Evolutionary conservation across 2,329 filamentous ascomycete genomes (phyloP), one percentile per base, ranked within the genome.

Genomic region (Fusarium succisae): DNA sequence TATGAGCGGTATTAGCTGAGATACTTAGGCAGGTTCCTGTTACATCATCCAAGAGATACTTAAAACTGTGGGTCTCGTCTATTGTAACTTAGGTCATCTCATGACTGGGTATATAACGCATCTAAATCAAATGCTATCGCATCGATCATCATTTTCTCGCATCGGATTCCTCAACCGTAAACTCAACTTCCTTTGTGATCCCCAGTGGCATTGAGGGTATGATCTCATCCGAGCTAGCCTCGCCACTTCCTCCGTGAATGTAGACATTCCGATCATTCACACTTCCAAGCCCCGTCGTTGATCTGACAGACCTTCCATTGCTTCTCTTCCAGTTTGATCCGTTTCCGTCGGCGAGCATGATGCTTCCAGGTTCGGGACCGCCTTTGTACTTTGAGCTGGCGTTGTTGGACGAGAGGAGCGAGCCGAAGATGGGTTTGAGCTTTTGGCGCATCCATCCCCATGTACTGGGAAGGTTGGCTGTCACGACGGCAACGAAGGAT

Each of bases 401-500:
- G 12, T 69, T 64, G 50, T 73, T 74, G 12, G 77, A 77, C 1
- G 76, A 80, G 6, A 74, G 53, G 2, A 80, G 59, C 1, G 78
- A 79, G 1, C 76, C 74, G 14, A 80, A 71, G 15, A 77, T 57
- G 0, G 75, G 77, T 38, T 66, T 78, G 3, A 79, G 68, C 20
- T 77, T 76, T n/a, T 71, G 66, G 63, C 82, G 73, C 13, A 75
- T 62, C 56, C 64, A 75, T 35, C 65, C 78, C 72, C 79, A 80
- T 13, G 78, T 77, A 59, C 79, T 79, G n/a, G 83, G 83, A 11
- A 84, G 68, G 53, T 82, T 84, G 5, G 82, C 80, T 35, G 81
- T 82, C 32, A 83, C 78, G 35, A 83, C 80, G 22, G 83, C 81
- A 35, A 84, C 82, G 63, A 84, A 85, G 3, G 81, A 81, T 44